Base-by-base conservation (phyloP, 257 asterid species). In the Nicotiana paniculata region DNA sequence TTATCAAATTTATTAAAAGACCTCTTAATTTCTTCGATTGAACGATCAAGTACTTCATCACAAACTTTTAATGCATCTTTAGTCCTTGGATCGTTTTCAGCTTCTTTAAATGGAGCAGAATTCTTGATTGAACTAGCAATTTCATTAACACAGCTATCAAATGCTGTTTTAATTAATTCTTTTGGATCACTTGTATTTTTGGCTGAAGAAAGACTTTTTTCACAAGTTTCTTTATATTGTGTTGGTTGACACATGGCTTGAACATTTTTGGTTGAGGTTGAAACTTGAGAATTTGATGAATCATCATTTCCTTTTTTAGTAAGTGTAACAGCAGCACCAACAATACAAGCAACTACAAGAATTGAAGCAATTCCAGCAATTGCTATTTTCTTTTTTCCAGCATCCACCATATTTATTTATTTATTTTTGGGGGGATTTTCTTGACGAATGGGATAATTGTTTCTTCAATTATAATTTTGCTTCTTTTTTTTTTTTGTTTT, bases 31-130 rank as follows among this genome's bases (percentile, higher is more conserved):
- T 84, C 87, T 3, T 62, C 85, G 12, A 86, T 46, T 0, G 89
- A 81, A 1, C 57, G 80, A 18, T 77, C 53, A 24, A 86, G 24
- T 1, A 78, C 82, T 1, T 81, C 85, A 7, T 86, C 82, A 51
- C 89, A 86, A 21, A 18, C 53, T 0, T 81, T 83, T 51, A 86
- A n/a, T 2, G 89, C 89, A 32, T 63, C 12, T 5, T 82, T 63
- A 26, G 87, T 84, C 32, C 80, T 84, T 32, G 87, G 87, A 35
- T 86, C 89, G 21, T 70, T 75, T 16, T 63, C 82, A 33, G 89
- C 89, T 9, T 79, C 33, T 1, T 84, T 53, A 11, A 84, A 39
- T 1, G 80, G 63, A 4, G 77, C 2, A 3, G 87, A 84, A 3
- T 84, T 84, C 17, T 82, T 57, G 5, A 86, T 72, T 0, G 78